phyloP scores from a whole-genome alignment of 495 filamentous ascomycete genomes.

The Neurospora tetraspora region DNA sequence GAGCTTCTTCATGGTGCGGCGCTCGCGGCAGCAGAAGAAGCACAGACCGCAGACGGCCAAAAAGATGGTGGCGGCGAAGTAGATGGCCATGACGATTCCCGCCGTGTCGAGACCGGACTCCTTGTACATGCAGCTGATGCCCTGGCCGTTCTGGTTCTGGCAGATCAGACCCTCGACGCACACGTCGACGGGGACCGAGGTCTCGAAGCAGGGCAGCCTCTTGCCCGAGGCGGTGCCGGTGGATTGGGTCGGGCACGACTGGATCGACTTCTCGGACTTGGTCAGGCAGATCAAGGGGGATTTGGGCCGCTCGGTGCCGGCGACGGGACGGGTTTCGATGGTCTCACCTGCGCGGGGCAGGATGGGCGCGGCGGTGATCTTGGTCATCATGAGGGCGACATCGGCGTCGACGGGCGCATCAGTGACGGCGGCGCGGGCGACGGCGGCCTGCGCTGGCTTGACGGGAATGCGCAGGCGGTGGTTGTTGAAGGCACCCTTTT shows the following conservation, averaged over 20 bases:
- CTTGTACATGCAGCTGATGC: conserved; percentile 33
- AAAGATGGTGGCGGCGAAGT: conserved; percentile 26
- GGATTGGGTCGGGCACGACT: conserved; percentile 26
- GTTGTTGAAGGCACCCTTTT: conserved; percentile 2
- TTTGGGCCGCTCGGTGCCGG: neutral
- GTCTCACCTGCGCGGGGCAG: neutral
- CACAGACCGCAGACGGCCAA: conserved; percentile 22
- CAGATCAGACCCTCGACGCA: conserved; percentile 40
- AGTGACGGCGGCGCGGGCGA: conserved; percentile 6
- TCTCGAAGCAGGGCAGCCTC: conserved; percentile 28
- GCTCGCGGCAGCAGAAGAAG: conserved; percentile 32
- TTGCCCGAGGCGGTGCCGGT: conserved; percentile 22
- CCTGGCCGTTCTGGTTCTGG: conserved; percentile 22
- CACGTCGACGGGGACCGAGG: conserved; percentile 16
- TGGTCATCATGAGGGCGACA: neutral
- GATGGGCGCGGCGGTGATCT: neutral
- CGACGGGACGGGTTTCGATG: neutral
- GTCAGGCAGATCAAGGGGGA: conserved; percentile 30
- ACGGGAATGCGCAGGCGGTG: conserved; percentile 7
- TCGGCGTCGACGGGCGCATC: neutral
- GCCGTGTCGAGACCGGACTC: conserved; percentile 22
- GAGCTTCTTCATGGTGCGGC: conserved; percentile 20
- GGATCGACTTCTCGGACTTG: conserved; percentile 16
- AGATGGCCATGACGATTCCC: conserved; percentile 33
- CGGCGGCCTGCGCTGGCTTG: neutral